Conservation (phyloP, 352 stramenopile genomes). For the Pythium guiyangense region DNA sequence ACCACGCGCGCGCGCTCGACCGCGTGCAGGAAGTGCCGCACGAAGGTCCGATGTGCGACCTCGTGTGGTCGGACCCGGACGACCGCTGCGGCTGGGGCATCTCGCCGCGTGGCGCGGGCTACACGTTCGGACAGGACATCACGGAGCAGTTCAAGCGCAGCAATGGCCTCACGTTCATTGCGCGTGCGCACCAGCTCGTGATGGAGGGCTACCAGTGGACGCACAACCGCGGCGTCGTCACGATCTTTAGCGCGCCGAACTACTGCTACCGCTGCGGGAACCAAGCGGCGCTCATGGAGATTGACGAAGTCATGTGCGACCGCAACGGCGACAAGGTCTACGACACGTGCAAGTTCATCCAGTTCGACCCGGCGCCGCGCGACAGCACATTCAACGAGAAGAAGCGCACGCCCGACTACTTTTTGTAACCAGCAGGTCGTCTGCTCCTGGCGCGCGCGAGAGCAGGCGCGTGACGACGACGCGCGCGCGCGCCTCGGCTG, state of each 20-base stretch:
- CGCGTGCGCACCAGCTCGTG: slow-evolving; percentile 88
- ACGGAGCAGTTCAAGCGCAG: too few relatives aligned
- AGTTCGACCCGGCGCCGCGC: slow-evolving; percentile 87
- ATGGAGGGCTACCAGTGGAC: slow-evolving; percentile 95
- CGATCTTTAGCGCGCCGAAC: slow-evolving; percentile 92
- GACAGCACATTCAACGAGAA: slow-evolving; percentile 92
- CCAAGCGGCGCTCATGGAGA: slow-evolving; percentile 94
- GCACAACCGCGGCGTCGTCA: slow-evolving; percentile 90
- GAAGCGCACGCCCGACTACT: slow-evolving; percentile 91
- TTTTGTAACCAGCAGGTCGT: slow-evolving; percentile 52
- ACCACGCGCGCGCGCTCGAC: slow-evolving; percentile 80
- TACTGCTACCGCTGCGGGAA: slow-evolving; percentile 97
- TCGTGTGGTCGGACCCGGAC: slow-evolving; percentile 88
- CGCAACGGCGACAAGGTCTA: slow-evolving; percentile 87
- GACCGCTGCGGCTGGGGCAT: slow-evolving; percentile 86
- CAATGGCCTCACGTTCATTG: too few relatives aligned
- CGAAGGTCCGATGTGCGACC: slow-evolving; percentile 84
- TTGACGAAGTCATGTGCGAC: slow-evolving; percentile 90
- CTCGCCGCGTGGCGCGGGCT: slow-evolving; percentile 79
- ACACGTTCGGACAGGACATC: too few relatives aligned
- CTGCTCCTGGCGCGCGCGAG: neutral
- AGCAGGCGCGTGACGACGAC: too few relatives aligned
- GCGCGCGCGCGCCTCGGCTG: too few relatives aligned
- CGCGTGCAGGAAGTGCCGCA: slow-evolving; percentile 86
- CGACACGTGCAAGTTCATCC: slow-evolving; percentile 91